Evolutionary conservation across 495 filamentous ascomycete species (phyloP).

Genomic region (Penicillium arizonense): DNA sequence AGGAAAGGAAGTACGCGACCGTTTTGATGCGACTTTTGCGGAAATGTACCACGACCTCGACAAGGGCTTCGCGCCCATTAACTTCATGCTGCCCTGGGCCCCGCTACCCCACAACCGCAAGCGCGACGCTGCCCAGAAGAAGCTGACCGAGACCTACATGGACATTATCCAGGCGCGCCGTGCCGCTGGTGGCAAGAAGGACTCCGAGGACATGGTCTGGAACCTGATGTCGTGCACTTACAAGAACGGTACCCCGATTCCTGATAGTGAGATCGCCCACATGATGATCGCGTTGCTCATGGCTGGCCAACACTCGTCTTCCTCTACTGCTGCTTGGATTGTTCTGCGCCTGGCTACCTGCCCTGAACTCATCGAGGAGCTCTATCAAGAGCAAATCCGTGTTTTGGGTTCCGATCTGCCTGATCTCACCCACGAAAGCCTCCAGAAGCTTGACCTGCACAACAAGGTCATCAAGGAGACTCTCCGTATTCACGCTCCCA

Average conservation of each 20-base stretch:
- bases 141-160: constrained; percentile 58
- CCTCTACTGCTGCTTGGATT: constrained; percentile 61
- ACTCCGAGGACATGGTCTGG: constrained; percentile 67
- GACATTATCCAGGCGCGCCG: constrained; percentile 57
- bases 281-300: constrained; percentile 70
- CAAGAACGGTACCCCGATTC: constrained; percentile 60
- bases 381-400: constrained; percentile 53
- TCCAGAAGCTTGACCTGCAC: constrained; percentile 55
- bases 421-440: constrained; percentile 51
- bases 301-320: constrained; percentile 65
- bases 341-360: constrained; percentile 54
- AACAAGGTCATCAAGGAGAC: constrained; percentile 60
- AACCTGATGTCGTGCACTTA: constrained; percentile 63
- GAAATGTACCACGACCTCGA: constrained; percentile 66
- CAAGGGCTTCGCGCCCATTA: constrained; percentile 63
- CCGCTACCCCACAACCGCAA: constrained; percentile 62
- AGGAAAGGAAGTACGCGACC: constrained; percentile 61
- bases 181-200: constrained; percentile 44
- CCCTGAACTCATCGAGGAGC: constrained; percentile 57
- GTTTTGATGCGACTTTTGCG: constrained; percentile 61
- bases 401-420: constrained; percentile 53
- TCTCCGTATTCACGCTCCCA: constrained; percentile 61
- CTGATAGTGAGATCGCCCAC: constrained; percentile 60
- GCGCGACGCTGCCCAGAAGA: constrained; percentile 55
- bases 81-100: constrained; percentile 63